Percentiles rank a stretch among this genome's conserved stretches.
Evolutionary conservation across 805 yeast genomes (phyloP).

Genomic region (Suhomyces vadensis): DNA sequence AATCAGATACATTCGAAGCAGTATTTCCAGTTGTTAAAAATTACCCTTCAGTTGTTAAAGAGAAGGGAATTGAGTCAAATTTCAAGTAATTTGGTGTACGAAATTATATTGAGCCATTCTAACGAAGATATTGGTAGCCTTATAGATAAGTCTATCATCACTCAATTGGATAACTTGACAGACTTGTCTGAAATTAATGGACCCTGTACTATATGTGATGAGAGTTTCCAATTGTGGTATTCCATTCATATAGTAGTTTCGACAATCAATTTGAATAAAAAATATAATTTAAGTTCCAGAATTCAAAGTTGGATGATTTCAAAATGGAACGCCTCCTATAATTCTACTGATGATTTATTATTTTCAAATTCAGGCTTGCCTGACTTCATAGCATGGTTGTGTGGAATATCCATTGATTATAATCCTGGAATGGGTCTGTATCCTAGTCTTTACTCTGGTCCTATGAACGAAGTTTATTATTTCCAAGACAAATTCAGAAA

Average conservation of each 20-base stretch:
- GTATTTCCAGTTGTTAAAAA: conserved; percentile 29
- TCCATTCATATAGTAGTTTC: conserved; percentile 38
- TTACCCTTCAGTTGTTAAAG: conserved; percentile 39
- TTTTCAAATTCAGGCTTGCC: conserved; percentile 23
- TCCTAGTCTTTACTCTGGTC: conserved; percentile 8
- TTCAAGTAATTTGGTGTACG: conserved; percentile 34
- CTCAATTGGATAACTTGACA: conserved; percentile 49
- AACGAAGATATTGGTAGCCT: conserved; percentile 12
- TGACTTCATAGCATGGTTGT: conserved; percentile 47
- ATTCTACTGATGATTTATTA: conserved; percentile 39
- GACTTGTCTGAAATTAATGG: conserved; percentile 64
- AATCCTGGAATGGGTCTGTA: neutral
- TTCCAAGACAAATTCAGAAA: conserved; percentile 5
- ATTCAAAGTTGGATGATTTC: conserved; percentile 53
- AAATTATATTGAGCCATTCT: conserved; percentile 14
- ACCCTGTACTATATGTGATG: conserved; percentile 49
- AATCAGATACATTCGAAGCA: neutral
- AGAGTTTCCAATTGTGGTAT: conserved; percentile 57
- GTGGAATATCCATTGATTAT: conserved; percentile 19
- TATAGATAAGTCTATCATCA: conserved; percentile 43
- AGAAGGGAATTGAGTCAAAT: conserved; percentile 21
- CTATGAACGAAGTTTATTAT: conserved; percentile 9
- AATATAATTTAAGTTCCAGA: conserved; percentile 24
- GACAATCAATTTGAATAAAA: conserved; percentile 29
- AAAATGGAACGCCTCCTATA: conserved; percentile 42